Evolutionary conservation across 1,139 yeast species (phyloP).

Genomic region (Tardiomyces depauwii): DNA sequence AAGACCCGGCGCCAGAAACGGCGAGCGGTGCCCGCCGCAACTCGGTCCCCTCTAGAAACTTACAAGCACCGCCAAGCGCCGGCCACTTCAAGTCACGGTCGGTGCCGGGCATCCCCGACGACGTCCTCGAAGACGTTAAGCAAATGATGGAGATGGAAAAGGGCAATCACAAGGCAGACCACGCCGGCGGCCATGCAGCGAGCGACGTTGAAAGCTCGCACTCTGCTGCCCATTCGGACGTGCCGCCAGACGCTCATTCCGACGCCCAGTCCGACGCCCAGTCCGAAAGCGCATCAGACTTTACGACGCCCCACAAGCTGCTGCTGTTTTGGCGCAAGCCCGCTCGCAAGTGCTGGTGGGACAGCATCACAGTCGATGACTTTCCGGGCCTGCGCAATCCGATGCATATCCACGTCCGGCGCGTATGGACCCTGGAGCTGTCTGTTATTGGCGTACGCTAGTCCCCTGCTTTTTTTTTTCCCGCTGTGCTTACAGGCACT

Average conservation of each 20-base stretch:
- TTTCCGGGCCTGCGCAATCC: slow-evolving; percentile 34
- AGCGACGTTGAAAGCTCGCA: no score
- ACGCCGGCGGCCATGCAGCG: no score
- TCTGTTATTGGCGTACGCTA: slow-evolving; percentile 23
- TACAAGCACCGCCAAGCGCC: not conserved
- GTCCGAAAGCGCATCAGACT: slow-evolving; percentile 29
- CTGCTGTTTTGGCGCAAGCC: slow-evolving; percentile 95
- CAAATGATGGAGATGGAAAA: not conserved
- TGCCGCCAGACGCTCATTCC: not conserved
- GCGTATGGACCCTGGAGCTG: slow-evolving; percentile 81
- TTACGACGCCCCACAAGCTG: slow-evolving; percentile 55
- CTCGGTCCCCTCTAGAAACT: not conserved
- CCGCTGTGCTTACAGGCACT: not conserved
- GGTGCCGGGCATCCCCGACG: not conserved
- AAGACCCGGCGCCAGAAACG: not conserved
- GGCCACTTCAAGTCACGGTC: not conserved
- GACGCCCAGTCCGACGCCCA: slow-evolving; percentile 5
- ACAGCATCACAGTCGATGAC: slow-evolving; percentile 41
- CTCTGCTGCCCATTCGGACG: not conserved
- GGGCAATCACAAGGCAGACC: slow-evolving; percentile 1
- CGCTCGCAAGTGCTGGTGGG: slow-evolving; percentile 99
- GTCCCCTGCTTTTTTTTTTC: not conserved
- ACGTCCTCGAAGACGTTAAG: not conserved
- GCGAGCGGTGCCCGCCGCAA: not conserved
- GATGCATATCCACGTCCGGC: slow-evolving; percentile 55